Conservation (phyloP, 148 eudicot genomes). For the Rhododendron ovatum region DNA sequence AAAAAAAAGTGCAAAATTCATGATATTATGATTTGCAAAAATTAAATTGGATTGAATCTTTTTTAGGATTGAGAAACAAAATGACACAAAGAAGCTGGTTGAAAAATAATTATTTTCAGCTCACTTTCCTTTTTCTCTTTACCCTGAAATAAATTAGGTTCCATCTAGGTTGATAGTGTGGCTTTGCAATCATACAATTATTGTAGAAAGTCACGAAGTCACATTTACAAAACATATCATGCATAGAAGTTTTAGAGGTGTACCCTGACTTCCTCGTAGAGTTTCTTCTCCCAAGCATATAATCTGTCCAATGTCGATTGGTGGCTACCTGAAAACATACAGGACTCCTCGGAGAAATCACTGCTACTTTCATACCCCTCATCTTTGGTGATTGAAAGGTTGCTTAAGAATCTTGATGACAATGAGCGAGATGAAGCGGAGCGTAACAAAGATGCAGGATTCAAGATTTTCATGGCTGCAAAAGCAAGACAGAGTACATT, state of each 20-base stretch:
- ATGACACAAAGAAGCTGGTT: not conserved
- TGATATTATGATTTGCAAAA: not conserved
- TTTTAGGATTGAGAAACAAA: not conserved
- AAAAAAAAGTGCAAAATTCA: not conserved
- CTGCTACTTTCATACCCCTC: constrained; percentile 67
- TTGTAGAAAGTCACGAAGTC: not conserved
- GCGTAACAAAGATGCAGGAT: constrained; percentile 83
- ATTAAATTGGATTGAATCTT: not conserved
- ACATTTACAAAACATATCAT: not conserved
- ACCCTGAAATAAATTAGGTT: not conserved
- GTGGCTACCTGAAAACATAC: constrained; percentile 64
- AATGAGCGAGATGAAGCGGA: constrained; percentile 86
- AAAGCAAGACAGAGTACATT: constrained; percentile 2
- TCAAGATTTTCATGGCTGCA: constrained; percentile 82
- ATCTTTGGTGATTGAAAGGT: constrained; percentile 56
- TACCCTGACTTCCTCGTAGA: constrained; percentile 96
- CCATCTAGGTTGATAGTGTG: not conserved
- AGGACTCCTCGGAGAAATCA: constrained; percentile 63
- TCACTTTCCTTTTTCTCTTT: not conserved
- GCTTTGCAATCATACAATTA: not conserved
- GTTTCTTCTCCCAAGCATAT: constrained; percentile 96
- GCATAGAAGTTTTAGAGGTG: constrained; percentile 18
- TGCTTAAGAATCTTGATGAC: constrained; percentile 66
- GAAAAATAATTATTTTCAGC: not conserved
- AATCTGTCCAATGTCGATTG: constrained; percentile 81